phyloP scores from a whole-genome alignment of 2,329 filamentous ascomycete species.

The Scleromitrula shiraiana region DNA sequence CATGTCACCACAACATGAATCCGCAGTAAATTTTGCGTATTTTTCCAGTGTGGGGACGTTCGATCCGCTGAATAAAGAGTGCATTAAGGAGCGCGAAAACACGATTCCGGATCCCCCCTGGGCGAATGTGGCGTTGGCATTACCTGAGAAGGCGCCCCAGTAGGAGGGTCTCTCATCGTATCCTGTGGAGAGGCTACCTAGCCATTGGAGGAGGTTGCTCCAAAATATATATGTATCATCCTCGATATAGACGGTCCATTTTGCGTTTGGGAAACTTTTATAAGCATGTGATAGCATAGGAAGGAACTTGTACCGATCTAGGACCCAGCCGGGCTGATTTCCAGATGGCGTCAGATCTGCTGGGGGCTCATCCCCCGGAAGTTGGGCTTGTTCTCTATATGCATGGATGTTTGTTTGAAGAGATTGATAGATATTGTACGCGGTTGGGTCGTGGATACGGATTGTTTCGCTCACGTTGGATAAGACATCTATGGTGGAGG shows the following conservation, averaged over 20 bases:
- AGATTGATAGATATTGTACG: conserved; percentile 1
- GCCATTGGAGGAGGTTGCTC: conserved; percentile 1
- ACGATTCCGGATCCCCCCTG: conserved; percentile 12
- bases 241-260: conserved; percentile 15
- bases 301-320: conserved; percentile 14
- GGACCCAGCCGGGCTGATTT: conserved; percentile 5
- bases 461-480: conserved; percentile 6
- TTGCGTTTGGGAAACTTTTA: conserved; percentile 1
- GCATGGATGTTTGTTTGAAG: neutral
- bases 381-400: conserved; percentile 7
- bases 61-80: conserved; percentile 2
- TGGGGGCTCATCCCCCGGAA: conserved; percentile 10
- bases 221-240: conserved; percentile 13
- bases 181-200: conserved; percentile 1
- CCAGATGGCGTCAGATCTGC: neutral
- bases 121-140: conserved; percentile 6
- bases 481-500: conserved; percentile 5
- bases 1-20: conserved; percentile 12
- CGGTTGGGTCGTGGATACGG: conserved; percentile 1
- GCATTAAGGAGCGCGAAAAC: conserved; percentile 11
- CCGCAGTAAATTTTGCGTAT: conserved; percentile 8
- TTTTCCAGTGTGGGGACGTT: neutral
- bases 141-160: conserved; percentile 6
- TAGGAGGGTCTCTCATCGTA: conserved; percentile 7
- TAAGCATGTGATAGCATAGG: conserved; percentile 11